Conservation (phyloP, 768 basidiomycete species). For the Auricularia auricula-judae region DNA sequence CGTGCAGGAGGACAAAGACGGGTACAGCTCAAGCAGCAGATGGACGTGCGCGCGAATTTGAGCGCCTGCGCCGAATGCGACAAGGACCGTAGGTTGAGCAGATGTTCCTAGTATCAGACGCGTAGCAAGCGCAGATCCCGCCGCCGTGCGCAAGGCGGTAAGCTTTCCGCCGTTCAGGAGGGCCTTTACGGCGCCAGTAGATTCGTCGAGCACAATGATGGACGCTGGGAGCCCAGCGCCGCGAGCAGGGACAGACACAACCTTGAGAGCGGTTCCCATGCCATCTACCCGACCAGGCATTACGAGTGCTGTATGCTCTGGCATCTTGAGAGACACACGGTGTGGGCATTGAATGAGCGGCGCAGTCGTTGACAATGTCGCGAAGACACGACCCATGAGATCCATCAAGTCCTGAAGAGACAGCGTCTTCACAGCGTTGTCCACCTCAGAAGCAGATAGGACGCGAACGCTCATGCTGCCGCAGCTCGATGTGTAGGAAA, state of each 20-base stretch:
- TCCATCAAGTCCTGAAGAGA: conserved; percentile 33
- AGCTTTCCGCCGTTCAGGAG: conserved; percentile 67
- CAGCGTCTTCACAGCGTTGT: conserved; percentile 14
- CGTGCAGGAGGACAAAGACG: conserved; percentile 39
- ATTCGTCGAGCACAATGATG: conserved; percentile 66
- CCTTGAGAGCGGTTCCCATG: conserved; percentile 56
- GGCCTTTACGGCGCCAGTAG: conserved; percentile 55
- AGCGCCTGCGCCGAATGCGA: conserved; percentile 64
- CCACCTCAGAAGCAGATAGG: not conserved
- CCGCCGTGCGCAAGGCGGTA: conserved; percentile 76
- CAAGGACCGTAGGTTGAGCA: conserved; percentile 30
- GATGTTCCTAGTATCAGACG: conserved; percentile 33
- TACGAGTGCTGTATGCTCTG: conserved; percentile 54
- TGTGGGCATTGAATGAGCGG: conserved; percentile 6
- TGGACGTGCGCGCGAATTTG: conserved; percentile 58
- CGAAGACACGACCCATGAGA: conserved; percentile 52
- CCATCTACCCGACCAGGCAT: conserved; percentile 66
- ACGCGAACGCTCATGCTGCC: not conserved
- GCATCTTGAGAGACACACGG: conserved; percentile 13
- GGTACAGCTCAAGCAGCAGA: conserved; percentile 47
- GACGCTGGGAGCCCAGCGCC: conserved; percentile 60
- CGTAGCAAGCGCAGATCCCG: conserved; percentile 61
- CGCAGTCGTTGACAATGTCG: conserved; percentile 26
- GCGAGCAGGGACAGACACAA: conserved; percentile 59
- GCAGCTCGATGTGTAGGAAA: not conserved